Evolutionary conservation across 768 basidiomycete genomes (phyloP).

Genomic region (Hericium rajendrae): DNA sequence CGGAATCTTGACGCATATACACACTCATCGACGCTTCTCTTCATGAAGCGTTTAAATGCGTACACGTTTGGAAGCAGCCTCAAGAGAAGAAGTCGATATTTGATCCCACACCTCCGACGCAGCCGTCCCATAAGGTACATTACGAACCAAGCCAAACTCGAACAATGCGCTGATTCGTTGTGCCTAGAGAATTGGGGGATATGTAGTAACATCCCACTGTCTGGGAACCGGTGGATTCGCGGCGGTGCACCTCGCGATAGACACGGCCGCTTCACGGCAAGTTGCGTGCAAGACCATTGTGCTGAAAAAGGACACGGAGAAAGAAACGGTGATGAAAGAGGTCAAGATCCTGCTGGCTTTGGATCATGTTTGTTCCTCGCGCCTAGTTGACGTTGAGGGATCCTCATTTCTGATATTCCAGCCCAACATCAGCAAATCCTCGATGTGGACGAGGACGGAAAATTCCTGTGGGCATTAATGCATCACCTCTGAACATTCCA

Average conservation of each 20-base stretch:
- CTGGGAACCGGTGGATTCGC: slow-evolving; percentile 79
- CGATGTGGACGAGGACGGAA: slow-evolving; percentile 52
- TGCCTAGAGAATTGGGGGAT: slow-evolving; percentile 45
- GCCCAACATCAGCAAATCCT: slow-evolving; percentile 79
- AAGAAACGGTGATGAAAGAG: slow-evolving; percentile 65
- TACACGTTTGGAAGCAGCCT: slow-evolving; percentile 44
- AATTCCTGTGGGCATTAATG: slow-evolving; percentile 40
- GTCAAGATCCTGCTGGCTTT: slow-evolving; percentile 63
- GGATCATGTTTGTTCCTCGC: slow-evolving; percentile 45
- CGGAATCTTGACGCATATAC: not conserved
- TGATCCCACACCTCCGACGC: slow-evolving; percentile 51
- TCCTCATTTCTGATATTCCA: slow-evolving; percentile 18
- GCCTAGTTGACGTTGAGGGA: not conserved
- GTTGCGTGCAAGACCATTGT: slow-evolving; percentile 81
- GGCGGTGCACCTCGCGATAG: slow-evolving; percentile 70
- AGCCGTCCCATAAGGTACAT: slow-evolving; percentile 44
- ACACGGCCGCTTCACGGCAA: slow-evolving; percentile 52
- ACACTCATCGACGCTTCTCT: not conserved
- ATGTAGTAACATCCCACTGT: slow-evolving; percentile 69
- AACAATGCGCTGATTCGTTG: not conserved
- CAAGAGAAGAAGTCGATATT: slow-evolving; percentile 46
- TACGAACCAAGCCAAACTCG: not conserved
- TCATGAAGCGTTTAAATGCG: slow-evolving; percentile 53
- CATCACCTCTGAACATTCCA: not conserved
- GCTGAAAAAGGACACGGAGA: slow-evolving; percentile 47